Conservation (phyloP, 306 rosid species). For the Bauhinia variegata region DNA sequence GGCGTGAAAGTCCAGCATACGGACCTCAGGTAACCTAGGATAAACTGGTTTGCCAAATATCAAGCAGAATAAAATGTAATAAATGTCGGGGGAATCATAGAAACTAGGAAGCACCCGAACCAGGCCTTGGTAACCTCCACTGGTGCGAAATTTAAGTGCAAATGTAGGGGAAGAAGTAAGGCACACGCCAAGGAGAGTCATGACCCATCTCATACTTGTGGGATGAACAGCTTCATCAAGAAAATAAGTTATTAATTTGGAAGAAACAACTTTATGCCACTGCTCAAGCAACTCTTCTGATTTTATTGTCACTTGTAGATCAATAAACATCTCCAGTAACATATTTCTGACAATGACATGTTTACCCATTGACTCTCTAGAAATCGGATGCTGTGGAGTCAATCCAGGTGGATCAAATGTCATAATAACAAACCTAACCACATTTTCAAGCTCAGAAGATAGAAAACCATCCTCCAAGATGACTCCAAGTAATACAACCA, state of each 20-base stretch:
- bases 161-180: slow-evolving; percentile 93
- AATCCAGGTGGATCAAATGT: slow-evolving; percentile 94
- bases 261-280: slow-evolving; percentile 98
- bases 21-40: slow-evolving; percentile 98
- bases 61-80: slow-evolving; percentile 93
- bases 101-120: slow-evolving; percentile 91
- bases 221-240: slow-evolving; percentile 99
- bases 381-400: slow-evolving; percentile 59
- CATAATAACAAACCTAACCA: slow-evolving; percentile 96
- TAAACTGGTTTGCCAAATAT: slow-evolving; percentile 97
- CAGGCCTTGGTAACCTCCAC: slow-evolving; percentile 98
- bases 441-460: slow-evolving; percentile 91
- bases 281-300: slow-evolving; percentile 92
- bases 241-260: slow-evolving; percentile 92
- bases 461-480: slow-evolving; percentile 96
- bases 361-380: slow-evolving; percentile 96
- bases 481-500: slow-evolving; percentile 97
- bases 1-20: slow-evolving; percentile 98
- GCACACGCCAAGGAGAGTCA: slow-evolving; percentile 99
- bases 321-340: slow-evolving; percentile 97
- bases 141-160: slow-evolving; percentile 87
- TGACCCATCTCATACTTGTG: slow-evolving; percentile 99
- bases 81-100: slow-evolving; percentile 96
- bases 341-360: slow-evolving; percentile 98
- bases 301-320: slow-evolving; percentile 92